Conservation (phyloP, 192 early-diverging fungal species). For the Glomus cerebriforme region DNA sequence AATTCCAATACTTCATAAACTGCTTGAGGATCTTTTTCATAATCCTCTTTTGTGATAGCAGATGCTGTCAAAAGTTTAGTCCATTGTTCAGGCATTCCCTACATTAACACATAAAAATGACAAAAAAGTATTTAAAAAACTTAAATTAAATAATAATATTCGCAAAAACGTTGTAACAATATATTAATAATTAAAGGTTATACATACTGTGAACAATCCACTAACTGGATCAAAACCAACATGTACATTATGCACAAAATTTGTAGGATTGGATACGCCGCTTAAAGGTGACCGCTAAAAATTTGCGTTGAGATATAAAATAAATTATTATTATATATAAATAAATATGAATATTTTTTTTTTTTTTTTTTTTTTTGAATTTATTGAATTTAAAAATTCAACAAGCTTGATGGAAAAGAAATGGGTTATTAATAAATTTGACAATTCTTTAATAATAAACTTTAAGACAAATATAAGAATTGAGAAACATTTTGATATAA, state of each 20-base stretch:
- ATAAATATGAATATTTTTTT: no score
- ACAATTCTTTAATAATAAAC: no score
- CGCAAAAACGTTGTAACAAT: not conserved
- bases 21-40: slow-evolving; percentile 96
- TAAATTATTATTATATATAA: not conserved
- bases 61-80: slow-evolving; percentile 89
- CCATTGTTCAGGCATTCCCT: slow-evolving; percentile 97
- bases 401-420: not conserved
- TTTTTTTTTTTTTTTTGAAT: no score
- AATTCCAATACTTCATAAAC: slow-evolving; percentile 98
- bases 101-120: slow-evolving; percentile 3
- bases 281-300: slow-evolving; percentile 69
- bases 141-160: not conserved
- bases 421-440: not conserved
- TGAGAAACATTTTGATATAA: not conserved
- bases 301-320: slow-evolving; percentile 40
- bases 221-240: slow-evolving; percentile 66
- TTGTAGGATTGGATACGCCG: slow-evolving; percentile 80
- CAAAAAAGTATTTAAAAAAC: not conserved
- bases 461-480: no score
- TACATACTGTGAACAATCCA: slow-evolving; percentile 59
- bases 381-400: slow-evolving; percentile 19
- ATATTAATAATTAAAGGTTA: not conserved
- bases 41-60: slow-evolving; percentile 96
- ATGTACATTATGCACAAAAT: slow-evolving; percentile 88